Conservation (phyloP, 2,329 filamentous ascomycete species). For the Neoascochyta sp. region DNA sequence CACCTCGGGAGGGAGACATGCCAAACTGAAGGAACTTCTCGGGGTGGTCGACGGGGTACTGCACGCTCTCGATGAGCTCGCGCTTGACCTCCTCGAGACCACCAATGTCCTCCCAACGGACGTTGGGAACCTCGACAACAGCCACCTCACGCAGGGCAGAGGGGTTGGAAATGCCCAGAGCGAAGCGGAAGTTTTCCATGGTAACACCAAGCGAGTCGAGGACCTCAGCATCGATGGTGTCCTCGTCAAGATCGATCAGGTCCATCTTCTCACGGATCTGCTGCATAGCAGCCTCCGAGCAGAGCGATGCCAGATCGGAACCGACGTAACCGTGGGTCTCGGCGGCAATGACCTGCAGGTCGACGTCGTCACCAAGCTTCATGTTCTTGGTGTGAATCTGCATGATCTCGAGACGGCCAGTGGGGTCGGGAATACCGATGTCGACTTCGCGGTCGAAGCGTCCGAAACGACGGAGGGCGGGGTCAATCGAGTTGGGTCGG, state of each 20-base stretch:
- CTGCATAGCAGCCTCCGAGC: constrained; percentile 99
- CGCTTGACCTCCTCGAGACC: constrained; percentile 98
- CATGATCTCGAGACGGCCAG: constrained; percentile 96
- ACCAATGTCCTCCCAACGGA: constrained; percentile 99
- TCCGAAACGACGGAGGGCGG: constrained; percentile 93
- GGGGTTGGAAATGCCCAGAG: constrained; percentile 95
- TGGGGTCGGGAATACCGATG: constrained; percentile 96
- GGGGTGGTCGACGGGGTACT: constrained; percentile 98
- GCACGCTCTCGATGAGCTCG: constrained; percentile 97
- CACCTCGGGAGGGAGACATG: constrained; percentile 94
- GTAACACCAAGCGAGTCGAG: constrained; percentile 97
- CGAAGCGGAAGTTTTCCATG: constrained; percentile 99
- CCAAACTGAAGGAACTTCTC: constrained; percentile 99
- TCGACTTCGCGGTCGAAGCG: constrained; percentile 99
- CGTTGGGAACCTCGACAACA: constrained; percentile 98
- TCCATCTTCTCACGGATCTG: constrained; percentile 99
- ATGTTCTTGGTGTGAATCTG: constrained; percentile 99
- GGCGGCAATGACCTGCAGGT: constrained; percentile 91
- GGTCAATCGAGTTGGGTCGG: constrained; percentile 97
- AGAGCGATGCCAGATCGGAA: constrained; percentile 96
- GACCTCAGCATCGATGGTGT: constrained; percentile 98
- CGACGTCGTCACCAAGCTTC: constrained; percentile 96
- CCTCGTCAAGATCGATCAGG: constrained; percentile 96
- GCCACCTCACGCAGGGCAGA: constrained; percentile 98
- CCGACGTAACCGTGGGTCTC: constrained; percentile 99